Evolutionary conservation across 495 filamentous ascomycete genomes (phyloP).

Genomic region (Talaromyces wortmannii): DNA sequence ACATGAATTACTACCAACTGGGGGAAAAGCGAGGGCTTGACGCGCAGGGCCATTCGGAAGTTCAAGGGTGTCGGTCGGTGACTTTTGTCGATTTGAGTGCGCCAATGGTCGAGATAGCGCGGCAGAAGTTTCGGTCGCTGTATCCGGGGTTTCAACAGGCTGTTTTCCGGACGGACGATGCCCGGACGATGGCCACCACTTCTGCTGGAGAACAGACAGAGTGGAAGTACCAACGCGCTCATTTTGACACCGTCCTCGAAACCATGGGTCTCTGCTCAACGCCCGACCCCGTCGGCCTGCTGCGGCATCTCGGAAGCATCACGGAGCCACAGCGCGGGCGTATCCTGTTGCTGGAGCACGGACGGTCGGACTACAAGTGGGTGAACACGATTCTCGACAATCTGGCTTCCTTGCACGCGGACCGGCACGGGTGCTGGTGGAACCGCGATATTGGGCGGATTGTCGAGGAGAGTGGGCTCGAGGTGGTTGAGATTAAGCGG

Average conservation of each 20-base stretch:
- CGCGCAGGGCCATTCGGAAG: slow-evolving; percentile 35
- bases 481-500: slow-evolving; percentile 62
- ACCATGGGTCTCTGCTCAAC: slow-evolving; percentile 93
- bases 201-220: not conserved
- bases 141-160: slow-evolving; percentile 38
- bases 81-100: slow-evolving; percentile 59
- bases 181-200: slow-evolving; percentile 12
- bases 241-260: slow-evolving; percentile 83
- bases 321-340: slow-evolving; percentile 49
- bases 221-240: slow-evolving; percentile 2
- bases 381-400: slow-evolving; percentile 75
- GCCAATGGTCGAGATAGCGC: slow-evolving; percentile 56
- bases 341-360: slow-evolving; percentile 89
- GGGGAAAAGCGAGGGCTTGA: slow-evolving; percentile 63
- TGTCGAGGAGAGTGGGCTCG: slow-evolving; percentile 73
- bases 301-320: slow-evolving; percentile 42
- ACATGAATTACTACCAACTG: slow-evolving; percentile 65
- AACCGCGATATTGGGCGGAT: slow-evolving; percentile 84
- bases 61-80: slow-evolving; percentile 37
- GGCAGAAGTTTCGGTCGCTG: slow-evolving; percentile 47
- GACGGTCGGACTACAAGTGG: slow-evolving; percentile 67
- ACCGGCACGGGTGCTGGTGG: slow-evolving; percentile 91
- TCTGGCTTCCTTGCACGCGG: slow-evolving; percentile 69
- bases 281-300: slow-evolving; percentile 58
- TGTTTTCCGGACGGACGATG: slow-evolving; percentile 36